Percentiles rank a stretch among this genome's conserved stretches.
Conservation (phyloP, 306 rosid species). For the Casuarina cunninghamiana region DNA sequence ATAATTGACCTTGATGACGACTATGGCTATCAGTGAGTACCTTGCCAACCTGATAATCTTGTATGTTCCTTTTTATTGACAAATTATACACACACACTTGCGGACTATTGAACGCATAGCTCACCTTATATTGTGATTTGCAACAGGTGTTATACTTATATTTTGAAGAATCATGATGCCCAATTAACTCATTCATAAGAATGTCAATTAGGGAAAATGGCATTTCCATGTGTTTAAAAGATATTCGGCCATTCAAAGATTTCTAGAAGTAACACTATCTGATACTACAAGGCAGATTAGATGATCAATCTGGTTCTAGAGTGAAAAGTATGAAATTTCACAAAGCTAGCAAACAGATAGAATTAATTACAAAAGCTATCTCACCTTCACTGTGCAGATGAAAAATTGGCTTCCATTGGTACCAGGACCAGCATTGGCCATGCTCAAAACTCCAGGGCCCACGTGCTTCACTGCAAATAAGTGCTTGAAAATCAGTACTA, state of each 20-base stretch:
- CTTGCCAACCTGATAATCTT: not conserved
- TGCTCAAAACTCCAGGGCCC: slow-evolving; percentile 94
- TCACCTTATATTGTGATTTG: not conserved
- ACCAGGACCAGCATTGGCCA: slow-evolving; percentile 94
- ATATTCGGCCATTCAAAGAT: not conserved
- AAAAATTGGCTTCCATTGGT: slow-evolving; percentile 94
- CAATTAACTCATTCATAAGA: not conserved
- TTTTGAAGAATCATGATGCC: not conserved
- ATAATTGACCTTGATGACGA: not conserved
- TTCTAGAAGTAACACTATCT: not conserved
- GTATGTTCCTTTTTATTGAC: not conserved
- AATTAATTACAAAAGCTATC: slow-evolving; percentile 23
- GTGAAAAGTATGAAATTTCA: slow-evolving; percentile 1
- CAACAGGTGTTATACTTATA: not conserved
- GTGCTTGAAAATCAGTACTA: slow-evolving; percentile 17
- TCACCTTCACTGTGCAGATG: slow-evolving; percentile 84
- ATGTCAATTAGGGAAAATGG: not conserved
- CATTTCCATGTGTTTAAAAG: not conserved
- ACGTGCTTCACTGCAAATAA: slow-evolving; percentile 80
- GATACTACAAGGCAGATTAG: not conserved
- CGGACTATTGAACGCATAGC: not conserved
- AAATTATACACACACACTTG: no score
- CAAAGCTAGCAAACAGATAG: slow-evolving; percentile 1
- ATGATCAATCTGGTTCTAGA: slow-evolving; percentile 15
- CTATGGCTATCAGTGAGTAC: not conserved